Evolutionary conservation across 1,139 yeast species (phyloP).

Genomic region (Debaryomycetaceae sp.): DNA sequence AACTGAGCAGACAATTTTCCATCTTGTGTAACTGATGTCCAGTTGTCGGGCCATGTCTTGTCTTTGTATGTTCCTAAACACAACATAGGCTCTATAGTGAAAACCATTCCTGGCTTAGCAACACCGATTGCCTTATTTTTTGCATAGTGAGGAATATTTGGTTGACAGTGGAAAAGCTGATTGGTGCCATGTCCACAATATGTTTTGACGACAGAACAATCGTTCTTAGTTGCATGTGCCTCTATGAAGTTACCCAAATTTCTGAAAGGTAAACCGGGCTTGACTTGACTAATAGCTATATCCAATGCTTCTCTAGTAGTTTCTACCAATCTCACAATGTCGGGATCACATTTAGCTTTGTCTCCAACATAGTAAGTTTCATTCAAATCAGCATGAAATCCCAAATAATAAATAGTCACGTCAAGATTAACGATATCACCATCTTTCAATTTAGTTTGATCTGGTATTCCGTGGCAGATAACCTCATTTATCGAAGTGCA

Average conservation of each 20-base stretch:
- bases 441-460: conserved; percentile 76
- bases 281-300: conserved; percentile 75
- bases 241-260: conserved; percentile 87
- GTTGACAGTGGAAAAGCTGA: conserved; percentile 84
- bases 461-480: conserved; percentile 97
- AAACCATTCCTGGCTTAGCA: conserved; percentile 94
- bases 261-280: conserved; percentile 91
- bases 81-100: conserved; percentile 98
- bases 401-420: conserved; percentile 78
- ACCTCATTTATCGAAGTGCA: conserved; percentile 95
- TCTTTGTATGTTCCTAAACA: conserved; percentile 84
- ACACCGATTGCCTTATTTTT: conserved; percentile 91
- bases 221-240: conserved; percentile 74
- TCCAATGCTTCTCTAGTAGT: conserved; percentile 90
- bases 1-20: conserved; percentile 92
- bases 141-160: conserved; percentile 92
- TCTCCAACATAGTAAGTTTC: conserved; percentile 98
- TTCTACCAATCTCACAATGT: conserved; percentile 83
- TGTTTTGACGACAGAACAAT: conserved; percentile 83
- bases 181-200: conserved; percentile 97
- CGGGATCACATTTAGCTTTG: conserved; percentile 70
- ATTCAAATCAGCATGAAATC: conserved; percentile 91
- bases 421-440: conserved; percentile 96
- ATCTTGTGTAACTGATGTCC: conserved; percentile 92
- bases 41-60: conserved; percentile 92